Evolutionary conservation across 2,329 filamentous ascomycete genomes (phyloP), one percentile per base, ranked within the genome.

Genomic region (Arthrocladium fulminans): DNA sequence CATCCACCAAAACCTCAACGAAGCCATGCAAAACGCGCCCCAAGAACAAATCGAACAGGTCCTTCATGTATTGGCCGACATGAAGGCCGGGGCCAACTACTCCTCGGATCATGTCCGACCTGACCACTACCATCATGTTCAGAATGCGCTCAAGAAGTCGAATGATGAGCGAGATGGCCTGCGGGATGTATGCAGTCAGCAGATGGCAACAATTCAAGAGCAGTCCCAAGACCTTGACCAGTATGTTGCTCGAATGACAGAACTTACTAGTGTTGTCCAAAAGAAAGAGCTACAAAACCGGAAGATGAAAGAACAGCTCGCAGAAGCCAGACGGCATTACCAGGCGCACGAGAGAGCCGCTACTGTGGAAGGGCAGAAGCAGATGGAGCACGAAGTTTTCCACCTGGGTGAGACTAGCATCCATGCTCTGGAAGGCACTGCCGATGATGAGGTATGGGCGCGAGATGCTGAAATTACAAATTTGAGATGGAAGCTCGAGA

Each of bases 381-480:
- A 30, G 10, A 13, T 9, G 13, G 13, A 44, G 24, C 23, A 44
- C n/a, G 20, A 44, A 25, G 20, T 23, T 6, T 6, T n/a, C 27
- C 15, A 6, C 4, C 8, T 24, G 2, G 7, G 27, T 20, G 12
- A 38, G n/a, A 15, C 3, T 17, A 23, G 22, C 13, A 13, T 3
- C 4, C 10, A 27, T 22, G 44, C 44, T 38, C 22, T 38, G 15
- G 13, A 39, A 15, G n/a, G 32, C 7, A 17, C 7, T 24, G n/a
- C 19, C n/a, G 32, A 8, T 39, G 22, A 39, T 7, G 44, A 47
- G 8, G 25, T 39, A 10, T 47, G 32, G 32, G 22, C 15, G 29
- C 30, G 32, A 38, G 44, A 47, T 12, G 44, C 34, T 7, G 44
- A 47, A 20, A 47, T 47, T 20, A 47, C 22, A 9, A 47, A 47